These are phyloP conservation scores for Fraxinus ornus DNA, from an alignment of 305 asterid species.

Conservation along the genomic window DNA sequence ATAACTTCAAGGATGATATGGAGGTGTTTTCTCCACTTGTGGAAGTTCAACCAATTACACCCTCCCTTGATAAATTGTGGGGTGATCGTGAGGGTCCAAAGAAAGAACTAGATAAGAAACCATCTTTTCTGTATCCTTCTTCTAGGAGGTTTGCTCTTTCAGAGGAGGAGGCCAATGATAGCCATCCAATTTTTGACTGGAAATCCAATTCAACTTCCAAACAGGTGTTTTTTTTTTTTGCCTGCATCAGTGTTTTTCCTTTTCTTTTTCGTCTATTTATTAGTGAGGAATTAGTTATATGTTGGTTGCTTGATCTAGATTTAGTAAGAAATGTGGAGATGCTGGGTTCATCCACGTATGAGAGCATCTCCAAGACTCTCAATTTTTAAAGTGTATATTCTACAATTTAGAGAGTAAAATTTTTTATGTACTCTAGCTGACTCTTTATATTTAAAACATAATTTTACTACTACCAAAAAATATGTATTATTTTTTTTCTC, in stretches of 20 bases:
- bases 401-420: neutral
- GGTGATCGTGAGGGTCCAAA: slow-evolving; percentile 55
- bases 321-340: neutral
- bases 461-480: no score
- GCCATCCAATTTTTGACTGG: slow-evolving; percentile 73
- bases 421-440: neutral
- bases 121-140: slow-evolving; percentile 57
- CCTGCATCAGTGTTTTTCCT: slow-evolving; percentile 11
- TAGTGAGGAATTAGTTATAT: neutral
- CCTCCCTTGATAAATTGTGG: slow-evolving; percentile 83
- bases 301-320: neutral
- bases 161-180: slow-evolving; percentile 62
- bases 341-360: neutral
- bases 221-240: slow-evolving; percentile 51
- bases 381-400: neutral
- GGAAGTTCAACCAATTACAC: slow-evolving; percentile 92
- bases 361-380: neutral
- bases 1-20: slow-evolving; percentile 94
- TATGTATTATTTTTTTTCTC: no score
- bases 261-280: slow-evolving; percentile 8
- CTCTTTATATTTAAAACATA: neutral
- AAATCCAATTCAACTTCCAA: slow-evolving; percentile 59
- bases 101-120: slow-evolving; percentile 62
- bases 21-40: slow-evolving; percentile 93
- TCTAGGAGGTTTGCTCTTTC: slow-evolving; percentile 73